These are phyloP conservation scores for Achaetomiella virescens DNA, from an alignment of 495 filamentous ascomycete genomes.

Conservation along the genomic window DNA sequence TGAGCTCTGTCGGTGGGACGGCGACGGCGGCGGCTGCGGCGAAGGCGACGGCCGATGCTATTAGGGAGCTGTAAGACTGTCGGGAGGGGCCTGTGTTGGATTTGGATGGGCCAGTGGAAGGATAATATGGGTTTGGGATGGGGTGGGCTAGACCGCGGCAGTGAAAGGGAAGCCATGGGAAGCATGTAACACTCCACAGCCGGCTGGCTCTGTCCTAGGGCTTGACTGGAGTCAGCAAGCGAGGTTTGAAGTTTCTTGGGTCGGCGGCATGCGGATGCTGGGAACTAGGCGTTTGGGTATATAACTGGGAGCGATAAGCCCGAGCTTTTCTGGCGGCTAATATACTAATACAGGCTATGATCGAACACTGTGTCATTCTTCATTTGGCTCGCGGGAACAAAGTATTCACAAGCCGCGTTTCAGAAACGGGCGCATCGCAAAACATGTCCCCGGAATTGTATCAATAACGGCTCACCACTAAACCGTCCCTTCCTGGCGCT, in stretches of 20 bases:
- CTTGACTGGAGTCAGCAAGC: too few species aligned
- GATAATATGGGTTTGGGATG: neutral
- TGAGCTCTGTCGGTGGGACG: conserved; percentile 24
- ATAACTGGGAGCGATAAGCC: neutral
- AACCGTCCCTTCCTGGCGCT: too few species aligned
- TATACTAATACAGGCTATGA: conserved; percentile 14
- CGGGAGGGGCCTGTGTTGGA: neutral
- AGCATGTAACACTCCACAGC: too few species aligned
- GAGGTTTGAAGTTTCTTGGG: too few species aligned
- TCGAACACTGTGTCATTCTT: too few species aligned
- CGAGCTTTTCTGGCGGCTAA: conserved; percentile 1
- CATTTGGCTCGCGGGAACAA: too few species aligned
- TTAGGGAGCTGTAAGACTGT: conserved; percentile 32
- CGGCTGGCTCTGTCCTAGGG: too few species aligned
- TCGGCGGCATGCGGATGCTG: neutral
- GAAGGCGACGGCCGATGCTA: conserved; percentile 18
- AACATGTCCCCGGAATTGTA: too few species aligned
- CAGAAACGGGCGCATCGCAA: too few species aligned
- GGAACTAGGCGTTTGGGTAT: neutral
- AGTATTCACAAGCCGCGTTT: too few species aligned
- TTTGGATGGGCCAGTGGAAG: neutral
- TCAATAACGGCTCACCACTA: too few species aligned
- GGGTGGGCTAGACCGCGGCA: neutral
- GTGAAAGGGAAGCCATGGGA: too few species aligned
- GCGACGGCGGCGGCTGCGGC: conserved; percentile 27